Conservation (phyloP, 805 yeast species). For the Candida pseudofarinosa region DNA sequence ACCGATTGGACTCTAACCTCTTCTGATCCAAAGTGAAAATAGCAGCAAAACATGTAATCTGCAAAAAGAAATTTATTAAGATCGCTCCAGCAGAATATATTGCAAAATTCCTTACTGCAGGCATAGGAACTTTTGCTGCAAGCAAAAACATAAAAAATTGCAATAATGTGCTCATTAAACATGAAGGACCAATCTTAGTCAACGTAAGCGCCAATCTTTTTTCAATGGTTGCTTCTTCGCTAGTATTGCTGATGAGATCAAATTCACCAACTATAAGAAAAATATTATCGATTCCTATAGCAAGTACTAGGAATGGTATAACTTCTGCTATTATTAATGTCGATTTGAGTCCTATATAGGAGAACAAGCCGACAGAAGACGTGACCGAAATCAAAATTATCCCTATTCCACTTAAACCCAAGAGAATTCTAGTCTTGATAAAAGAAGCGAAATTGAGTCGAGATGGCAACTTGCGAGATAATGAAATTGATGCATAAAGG, state of each 20-base stretch:
- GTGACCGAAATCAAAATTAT: slow-evolving; percentile 79
- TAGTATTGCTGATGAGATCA: slow-evolving; percentile 45
- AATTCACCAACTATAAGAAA: slow-evolving; percentile 82
- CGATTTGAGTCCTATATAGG: slow-evolving; percentile 72
- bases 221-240: slow-evolving; percentile 42
- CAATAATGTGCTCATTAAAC: slow-evolving; percentile 68
- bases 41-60: slow-evolving; percentile 77
- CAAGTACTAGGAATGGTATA: slow-evolving; percentile 86
- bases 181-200: slow-evolving; percentile 81
- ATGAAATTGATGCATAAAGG: slow-evolving; percentile 76
- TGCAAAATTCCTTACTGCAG: slow-evolving; percentile 94
- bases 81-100: slow-evolving; percentile 86
- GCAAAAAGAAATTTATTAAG: slow-evolving; percentile 68
- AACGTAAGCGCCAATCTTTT: slow-evolving; percentile 61
- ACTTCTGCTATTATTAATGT: slow-evolving; percentile 95
- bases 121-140: slow-evolving; percentile 85
- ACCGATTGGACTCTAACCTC: slow-evolving; percentile 53
- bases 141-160: slow-evolving; percentile 77
- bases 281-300: slow-evolving; percentile 95
- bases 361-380: slow-evolving; percentile 79
- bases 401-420: slow-evolving; percentile 81
- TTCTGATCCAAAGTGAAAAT: slow-evolving; percentile 63
- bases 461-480: slow-evolving; percentile 57
- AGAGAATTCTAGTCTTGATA: slow-evolving; percentile 57
- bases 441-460: slow-evolving; percentile 25